Conservation (phyloP, 148 eudicot genomes). For the Persicaria tinctoria region DNA sequence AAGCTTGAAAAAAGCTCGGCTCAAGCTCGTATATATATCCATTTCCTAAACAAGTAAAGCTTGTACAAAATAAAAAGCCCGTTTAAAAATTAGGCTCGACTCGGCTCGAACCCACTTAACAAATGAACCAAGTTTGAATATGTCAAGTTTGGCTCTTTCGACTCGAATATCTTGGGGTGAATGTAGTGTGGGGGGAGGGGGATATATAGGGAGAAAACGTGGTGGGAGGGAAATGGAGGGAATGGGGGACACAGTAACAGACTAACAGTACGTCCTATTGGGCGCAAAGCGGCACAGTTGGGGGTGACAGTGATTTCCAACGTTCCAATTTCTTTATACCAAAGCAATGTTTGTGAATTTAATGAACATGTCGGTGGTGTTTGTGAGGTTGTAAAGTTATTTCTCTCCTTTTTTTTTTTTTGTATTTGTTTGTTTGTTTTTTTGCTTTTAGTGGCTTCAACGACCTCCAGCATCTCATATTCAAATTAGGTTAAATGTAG, state of each 20-base stretch:
- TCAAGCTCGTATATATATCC: too few species aligned
- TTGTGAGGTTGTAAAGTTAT: background rate
- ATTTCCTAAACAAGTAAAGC: too few species aligned
- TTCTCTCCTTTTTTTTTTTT: background rate
- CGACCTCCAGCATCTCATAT: background rate
- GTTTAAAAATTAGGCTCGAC: too few species aligned
- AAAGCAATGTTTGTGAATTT: background rate
- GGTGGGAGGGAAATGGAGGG: constrained; percentile 7
- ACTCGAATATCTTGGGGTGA: background rate
- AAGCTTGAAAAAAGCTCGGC: too few species aligned
- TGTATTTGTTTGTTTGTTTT: background rate
- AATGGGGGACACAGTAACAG: background rate
- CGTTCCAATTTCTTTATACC: constrained; percentile 13
- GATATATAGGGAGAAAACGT: background rate
- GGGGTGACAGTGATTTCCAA: constrained; percentile 15
- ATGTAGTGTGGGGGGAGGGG: background rate
- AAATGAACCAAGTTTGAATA: too few species aligned
- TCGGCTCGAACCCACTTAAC: too few species aligned
- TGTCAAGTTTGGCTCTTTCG: too few species aligned
- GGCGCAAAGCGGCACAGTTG: background rate
- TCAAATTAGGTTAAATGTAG: background rate
- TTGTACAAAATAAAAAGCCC: too few species aligned
- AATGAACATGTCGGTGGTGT: constrained; percentile 7
- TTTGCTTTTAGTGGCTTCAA: constrained; percentile 1
- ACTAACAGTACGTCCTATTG: too few species aligned